Percentiles rank a stretch among this genome's conserved stretches.
Evolutionary conservation across 2,329 filamentous ascomycete species (phyloP).

Genomic region (Mollisia scopiformis): DNA sequence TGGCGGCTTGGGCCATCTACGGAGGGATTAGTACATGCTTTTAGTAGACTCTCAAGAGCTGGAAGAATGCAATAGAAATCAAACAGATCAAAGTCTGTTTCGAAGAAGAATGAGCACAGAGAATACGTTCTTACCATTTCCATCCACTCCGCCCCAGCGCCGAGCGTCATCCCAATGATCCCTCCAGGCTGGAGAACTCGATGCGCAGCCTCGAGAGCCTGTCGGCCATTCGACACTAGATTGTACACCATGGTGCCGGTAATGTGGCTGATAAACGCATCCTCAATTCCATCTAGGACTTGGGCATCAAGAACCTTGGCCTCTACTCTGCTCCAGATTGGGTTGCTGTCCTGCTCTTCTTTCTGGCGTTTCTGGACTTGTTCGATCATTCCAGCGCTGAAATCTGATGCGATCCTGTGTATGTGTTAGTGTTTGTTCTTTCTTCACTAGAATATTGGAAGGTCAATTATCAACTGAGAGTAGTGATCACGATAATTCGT

Average conservation of each 20-base stretch:
- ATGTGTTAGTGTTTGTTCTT: not conserved
- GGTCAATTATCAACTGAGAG: too few species aligned
- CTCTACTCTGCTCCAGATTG: conserved; percentile 4
- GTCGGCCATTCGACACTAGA: conserved; percentile 2
- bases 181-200: conserved; percentile 6
- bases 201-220: conserved; percentile 8
- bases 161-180: not conserved
- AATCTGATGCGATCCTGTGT: conserved; percentile 4
- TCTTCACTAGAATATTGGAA: too few species aligned
- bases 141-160: conserved; percentile 1
- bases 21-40: not conserved
- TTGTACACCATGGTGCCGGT: conserved; percentile 11
- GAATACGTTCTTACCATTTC: conserved; percentile 1
- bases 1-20: conserved; percentile 1
- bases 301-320: conserved; percentile 3
- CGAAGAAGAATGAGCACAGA: not conserved
- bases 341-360: not conserved
- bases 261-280: conserved; percentile 12
- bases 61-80: too few species aligned
- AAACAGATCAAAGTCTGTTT: too few species aligned
- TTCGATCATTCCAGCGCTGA: conserved; percentile 10
- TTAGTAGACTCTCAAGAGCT: too few species aligned
- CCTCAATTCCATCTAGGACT: conserved; percentile 5
- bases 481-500: too few species aligned
- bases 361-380: not conserved